These are phyloP conservation scores for Globisporangium parvum DNA, from an alignment of 352 stramenopile species.

Conservation along the genomic window DNA sequence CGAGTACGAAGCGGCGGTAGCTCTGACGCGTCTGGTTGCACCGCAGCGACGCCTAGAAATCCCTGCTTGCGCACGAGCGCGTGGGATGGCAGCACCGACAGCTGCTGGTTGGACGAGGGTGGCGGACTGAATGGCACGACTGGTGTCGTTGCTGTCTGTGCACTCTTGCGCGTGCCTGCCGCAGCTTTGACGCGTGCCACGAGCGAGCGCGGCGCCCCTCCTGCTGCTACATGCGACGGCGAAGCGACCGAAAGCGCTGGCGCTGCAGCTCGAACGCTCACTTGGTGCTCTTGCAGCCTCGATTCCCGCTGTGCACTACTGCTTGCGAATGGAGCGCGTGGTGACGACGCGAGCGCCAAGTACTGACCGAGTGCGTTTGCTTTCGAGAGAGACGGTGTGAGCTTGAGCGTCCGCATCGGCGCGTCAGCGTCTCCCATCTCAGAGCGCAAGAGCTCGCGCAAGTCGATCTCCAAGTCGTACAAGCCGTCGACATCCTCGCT, in stretches of 20 bases:
- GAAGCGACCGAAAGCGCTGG: too few species aligned
- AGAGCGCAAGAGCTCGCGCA: slow-evolving; percentile 14
- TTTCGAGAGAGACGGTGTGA: slow-evolving; percentile 27
- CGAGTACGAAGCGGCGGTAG: slow-evolving; percentile 19
- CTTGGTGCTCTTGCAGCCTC: too few species aligned
- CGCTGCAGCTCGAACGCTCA: too few species aligned
- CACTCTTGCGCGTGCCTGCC: too few species aligned
- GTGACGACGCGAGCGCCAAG: slow-evolving; percentile 3
- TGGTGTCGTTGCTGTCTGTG: not conserved
- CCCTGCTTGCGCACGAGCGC: slow-evolving; percentile 30
- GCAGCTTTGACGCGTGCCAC: too few species aligned
- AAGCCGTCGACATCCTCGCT: not conserved
- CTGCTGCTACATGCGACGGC: too few species aligned
- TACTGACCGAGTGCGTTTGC: slow-evolving; percentile 37
- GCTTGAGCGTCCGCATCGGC: slow-evolving; percentile 38
- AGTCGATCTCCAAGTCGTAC: slow-evolving; percentile 16
- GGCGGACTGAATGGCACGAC: not conserved
- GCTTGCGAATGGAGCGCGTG: too few species aligned
- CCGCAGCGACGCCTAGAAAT: slow-evolving; percentile 19
- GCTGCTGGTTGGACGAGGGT: not conserved
- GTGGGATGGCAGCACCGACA: not conserved
- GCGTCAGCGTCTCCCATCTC: slow-evolving; percentile 20
- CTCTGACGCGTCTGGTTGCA: not conserved
- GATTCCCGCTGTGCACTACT: not conserved
- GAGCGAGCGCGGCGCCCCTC: too few species aligned